A percentile compares a stretch with the other conserved stretches of the same genome.
Evolutionary conservation across 2,329 filamentous ascomycete genomes (phyloP).

Genomic region (Cercospora canescens): DNA sequence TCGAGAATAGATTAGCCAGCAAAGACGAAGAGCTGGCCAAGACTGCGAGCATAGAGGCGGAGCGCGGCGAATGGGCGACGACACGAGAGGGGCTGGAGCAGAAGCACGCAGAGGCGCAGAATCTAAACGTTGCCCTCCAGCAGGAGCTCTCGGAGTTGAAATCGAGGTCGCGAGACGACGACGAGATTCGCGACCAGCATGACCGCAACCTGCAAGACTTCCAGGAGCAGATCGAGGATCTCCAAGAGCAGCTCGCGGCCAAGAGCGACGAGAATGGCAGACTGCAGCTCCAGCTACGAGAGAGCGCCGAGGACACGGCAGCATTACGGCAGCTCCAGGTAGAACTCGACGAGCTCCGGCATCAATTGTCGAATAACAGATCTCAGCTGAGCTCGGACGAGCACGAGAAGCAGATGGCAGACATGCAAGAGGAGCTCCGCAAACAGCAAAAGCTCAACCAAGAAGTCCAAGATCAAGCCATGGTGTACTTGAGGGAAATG

Average conservation of each 20-base stretch:
- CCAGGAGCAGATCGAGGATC: constrained; percentile 22
- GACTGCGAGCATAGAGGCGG: constrained; percentile 17
- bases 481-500: constrained; percentile 87
- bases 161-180: constrained; percentile 36
- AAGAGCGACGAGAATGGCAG: constrained; percentile 52
- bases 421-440: constrained; percentile 63
- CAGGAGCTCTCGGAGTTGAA: constrained; percentile 75
- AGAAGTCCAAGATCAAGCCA: constrained; percentile 81
- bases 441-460: constrained; percentile 83
- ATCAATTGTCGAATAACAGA: constrained; percentile 17
- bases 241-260: constrained; percentile 42
- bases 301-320: constrained; percentile 41
- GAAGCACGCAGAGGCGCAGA: constrained; percentile 49
- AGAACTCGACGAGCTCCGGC: constrained; percentile 21
- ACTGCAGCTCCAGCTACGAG: constrained; percentile 40
- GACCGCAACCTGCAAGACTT: constrained; percentile 26
- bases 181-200: constrained; percentile 27
- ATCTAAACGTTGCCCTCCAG: constrained; percentile 75
- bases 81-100: constrained; percentile 67
- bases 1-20: constrained; percentile 68
- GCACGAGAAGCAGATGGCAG: constrained; percentile 59
- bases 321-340: constrained; percentile 32
- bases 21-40: constrained; percentile 59
- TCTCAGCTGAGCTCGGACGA: constrained; percentile 49
- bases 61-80: constrained; percentile 30